These are phyloP conservation scores for Apium graveolens DNA, from an alignment of 129 eudicot genomes.

Conservation along the genomic window DNA sequence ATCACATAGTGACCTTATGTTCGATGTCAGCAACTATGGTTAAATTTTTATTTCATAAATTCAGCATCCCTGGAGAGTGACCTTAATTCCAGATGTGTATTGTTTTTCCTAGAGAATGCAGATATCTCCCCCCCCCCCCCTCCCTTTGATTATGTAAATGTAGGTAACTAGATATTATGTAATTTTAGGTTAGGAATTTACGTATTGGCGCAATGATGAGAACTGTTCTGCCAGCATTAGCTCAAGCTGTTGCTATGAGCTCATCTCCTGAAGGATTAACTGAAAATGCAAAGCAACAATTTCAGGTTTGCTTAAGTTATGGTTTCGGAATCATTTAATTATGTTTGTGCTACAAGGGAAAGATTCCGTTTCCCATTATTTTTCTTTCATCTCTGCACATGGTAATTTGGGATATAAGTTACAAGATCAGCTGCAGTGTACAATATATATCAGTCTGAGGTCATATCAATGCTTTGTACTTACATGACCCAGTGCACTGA, in stretches of 20 bases:
- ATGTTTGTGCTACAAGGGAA: slow-evolving; percentile 1
- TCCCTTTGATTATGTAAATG: not conserved
- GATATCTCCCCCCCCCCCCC: not conserved
- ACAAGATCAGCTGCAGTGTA: not conserved
- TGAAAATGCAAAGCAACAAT: slow-evolving; percentile 47
- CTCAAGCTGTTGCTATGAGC: slow-evolving; percentile 80
- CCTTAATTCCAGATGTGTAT: not conserved
- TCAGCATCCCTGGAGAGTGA: not conserved
- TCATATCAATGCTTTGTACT: not conserved
- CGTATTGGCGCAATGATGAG: slow-evolving; percentile 99
- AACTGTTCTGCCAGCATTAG: slow-evolving; percentile 89
- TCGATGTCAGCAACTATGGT: not conserved
- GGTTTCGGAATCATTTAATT: slow-evolving; percentile 3
- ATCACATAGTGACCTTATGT: not conserved
- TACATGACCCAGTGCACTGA: not conserved
- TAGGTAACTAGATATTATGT: slow-evolving; percentile 9
- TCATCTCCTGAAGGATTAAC: slow-evolving; percentile 26
- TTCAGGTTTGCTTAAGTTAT: slow-evolving; percentile 50
- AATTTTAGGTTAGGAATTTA: slow-evolving; percentile 76
- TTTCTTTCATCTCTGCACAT: not conserved
- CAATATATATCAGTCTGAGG: not conserved
- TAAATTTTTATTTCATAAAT: not conserved
- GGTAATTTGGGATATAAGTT: not conserved
- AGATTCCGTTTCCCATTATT: not conserved
- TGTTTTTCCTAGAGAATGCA: not conserved